Percentiles rank a stretch among this genome's conserved stretches.
Evolutionary conservation across 768 basidiomycete species (phyloP).

Genomic region (Mycena indigotica): DNA sequence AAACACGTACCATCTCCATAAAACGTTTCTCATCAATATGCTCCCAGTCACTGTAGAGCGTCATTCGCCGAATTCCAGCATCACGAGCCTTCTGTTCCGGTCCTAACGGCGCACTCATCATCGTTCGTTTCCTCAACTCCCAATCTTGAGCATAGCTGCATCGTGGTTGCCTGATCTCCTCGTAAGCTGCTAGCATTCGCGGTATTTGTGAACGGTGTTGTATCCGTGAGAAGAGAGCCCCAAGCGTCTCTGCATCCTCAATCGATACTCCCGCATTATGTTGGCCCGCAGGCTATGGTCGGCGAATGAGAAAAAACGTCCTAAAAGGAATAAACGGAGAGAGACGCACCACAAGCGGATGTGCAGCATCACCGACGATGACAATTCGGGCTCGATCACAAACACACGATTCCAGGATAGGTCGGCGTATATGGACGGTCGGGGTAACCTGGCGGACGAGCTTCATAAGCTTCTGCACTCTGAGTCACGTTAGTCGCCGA

Average conservation of each 20-base stretch:
- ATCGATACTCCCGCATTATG: conserved; percentile 55
- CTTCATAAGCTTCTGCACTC: conserved; percentile 37
- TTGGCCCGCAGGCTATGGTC: conserved; percentile 51
- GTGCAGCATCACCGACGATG: conserved; percentile 63
- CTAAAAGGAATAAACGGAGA: no score
- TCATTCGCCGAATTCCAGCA: conserved; percentile 37
- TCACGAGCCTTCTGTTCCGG: conserved; percentile 50
- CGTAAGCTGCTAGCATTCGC: conserved; percentile 53
- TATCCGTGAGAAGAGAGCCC: conserved; percentile 59
- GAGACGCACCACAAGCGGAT: conserved; percentile 50
- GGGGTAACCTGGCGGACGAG: conserved; percentile 32
- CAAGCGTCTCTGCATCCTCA: conserved; percentile 65
- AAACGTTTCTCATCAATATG: conserved; percentile 51
- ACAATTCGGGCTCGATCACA: conserved; percentile 50
- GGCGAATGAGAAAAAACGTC: not conserved
- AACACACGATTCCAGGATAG: conserved; percentile 48
- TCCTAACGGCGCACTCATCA: conserved; percentile 47
- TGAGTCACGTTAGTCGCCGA: conserved; percentile 13
- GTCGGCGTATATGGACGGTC: conserved; percentile 32
- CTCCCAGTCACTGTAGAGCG: conserved; percentile 36
- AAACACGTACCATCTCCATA: conserved; percentile 32
- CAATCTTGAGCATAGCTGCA: conserved; percentile 46
- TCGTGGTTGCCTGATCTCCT: conserved; percentile 60
- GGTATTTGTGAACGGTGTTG: conserved; percentile 49
- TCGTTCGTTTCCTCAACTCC: conserved; percentile 47